Evolutionary conservation across 345 rosid species (phyloP).

Genomic region (Mallotus nudiflorus): DNA sequence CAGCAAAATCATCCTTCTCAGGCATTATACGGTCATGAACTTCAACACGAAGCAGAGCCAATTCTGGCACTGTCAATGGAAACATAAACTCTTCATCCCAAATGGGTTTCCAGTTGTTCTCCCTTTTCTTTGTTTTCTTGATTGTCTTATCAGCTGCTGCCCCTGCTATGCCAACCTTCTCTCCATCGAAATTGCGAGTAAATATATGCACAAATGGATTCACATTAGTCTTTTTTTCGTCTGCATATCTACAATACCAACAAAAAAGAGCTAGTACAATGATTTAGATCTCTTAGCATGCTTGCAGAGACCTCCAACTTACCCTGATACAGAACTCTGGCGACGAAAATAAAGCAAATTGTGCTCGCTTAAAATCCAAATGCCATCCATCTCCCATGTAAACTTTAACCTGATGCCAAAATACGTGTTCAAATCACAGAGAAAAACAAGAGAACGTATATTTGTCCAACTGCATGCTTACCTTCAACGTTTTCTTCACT

Average conservation of each 20-base stretch:
- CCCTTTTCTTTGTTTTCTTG: constrained; percentile 20
- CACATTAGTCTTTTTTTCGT: not conserved
- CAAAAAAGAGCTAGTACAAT: too few species aligned
- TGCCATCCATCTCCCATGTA: constrained; percentile 31
- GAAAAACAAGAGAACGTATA: not conserved
- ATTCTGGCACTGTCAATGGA: constrained; percentile 26
- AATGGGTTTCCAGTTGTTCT: constrained; percentile 30
- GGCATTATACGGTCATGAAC: constrained; percentile 28
- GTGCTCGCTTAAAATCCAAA: constrained; percentile 21
- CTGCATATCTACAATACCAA: too few species aligned
- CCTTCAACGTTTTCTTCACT: constrained; percentile 24
- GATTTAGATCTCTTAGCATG: not conserved
- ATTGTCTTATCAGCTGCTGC: constrained; percentile 11
- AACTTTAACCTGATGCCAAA: constrained; percentile 23
- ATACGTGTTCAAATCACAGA: not conserved
- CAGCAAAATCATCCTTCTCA: constrained; percentile 24
- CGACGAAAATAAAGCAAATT: constrained; percentile 24
- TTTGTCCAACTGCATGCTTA: not conserved
- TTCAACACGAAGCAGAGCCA: constrained; percentile 28
- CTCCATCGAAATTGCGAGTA: not conserved
- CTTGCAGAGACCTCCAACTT: not conserved
- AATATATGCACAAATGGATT: not conserved
- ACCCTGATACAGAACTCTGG: constrained; percentile 32
- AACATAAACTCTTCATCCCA: constrained; percentile 30
- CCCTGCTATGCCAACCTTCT: constrained; percentile 32